Base-by-base conservation (phyloP, 2,329 filamentous ascomycete genomes). In the Colletotrichum sp. region DNA sequence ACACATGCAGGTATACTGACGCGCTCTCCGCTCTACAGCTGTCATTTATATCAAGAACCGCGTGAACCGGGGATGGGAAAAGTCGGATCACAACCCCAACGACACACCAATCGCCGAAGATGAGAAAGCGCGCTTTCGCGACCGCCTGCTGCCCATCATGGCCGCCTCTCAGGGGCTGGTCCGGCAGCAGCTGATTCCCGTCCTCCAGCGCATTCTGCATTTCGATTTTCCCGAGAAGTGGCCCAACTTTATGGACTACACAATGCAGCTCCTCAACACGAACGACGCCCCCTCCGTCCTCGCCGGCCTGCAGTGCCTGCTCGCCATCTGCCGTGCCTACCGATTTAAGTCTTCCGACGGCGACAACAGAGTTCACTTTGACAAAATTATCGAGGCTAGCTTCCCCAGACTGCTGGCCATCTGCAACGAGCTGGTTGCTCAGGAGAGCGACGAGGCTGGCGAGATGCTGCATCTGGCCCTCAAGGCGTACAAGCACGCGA, bases 31-130 rank as follows among this genome's bases (percentile, higher is more conserved):
- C 64, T 64, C 70, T 77, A 78, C 85, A 98, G 96, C 96, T 82
- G 96, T 96, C 83, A 95, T 99, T 81, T 99, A 99, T 87, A 92
- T 99, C 85, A 99, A 99, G 89, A 99, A 99, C 88, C 94, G 96
- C 84, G 94, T 99, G 85, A 96, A 95, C 85, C 94, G 96, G 83
- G 96, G 95, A 81, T 99, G 97, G 97, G 91, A 93, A 72, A 92
- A 92, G 78, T 90, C 90, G 82, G 95, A 98, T 79, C 94, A 96
- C 79, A 93, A 91, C 83, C 91, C 93, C 78, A 90, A 92, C 82
- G 93, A 94, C 81, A 92, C 92, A 80, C 88, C 93, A 80, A 97
- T 98, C 86, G 90, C 94, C 80, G 96, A 99, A 83, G 93, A 95
- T 77, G 97, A 98, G 86, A 98, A 98, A 88, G 89, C 92, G 72